These are phyloP conservation scores for Letharia lupina DNA, from an alignment of 495 filamentous ascomycete species.

Conservation along the genomic window DNA sequence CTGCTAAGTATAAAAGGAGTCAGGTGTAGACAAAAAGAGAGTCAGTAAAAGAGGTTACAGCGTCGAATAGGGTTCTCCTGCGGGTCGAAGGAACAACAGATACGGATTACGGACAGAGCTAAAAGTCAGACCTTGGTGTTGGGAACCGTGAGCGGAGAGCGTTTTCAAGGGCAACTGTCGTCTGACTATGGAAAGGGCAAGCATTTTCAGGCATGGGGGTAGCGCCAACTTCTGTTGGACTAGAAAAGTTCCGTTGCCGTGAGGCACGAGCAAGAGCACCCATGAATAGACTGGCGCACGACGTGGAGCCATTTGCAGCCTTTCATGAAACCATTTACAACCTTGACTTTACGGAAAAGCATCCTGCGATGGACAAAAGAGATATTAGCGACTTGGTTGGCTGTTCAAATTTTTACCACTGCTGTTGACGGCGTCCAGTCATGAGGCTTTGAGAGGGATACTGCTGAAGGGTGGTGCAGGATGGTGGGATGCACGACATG, in stretches of 20 bases:
- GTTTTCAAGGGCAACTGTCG: not conserved
- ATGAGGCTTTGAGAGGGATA: not conserved
- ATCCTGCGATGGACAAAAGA: not conserved
- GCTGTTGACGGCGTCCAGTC: too few species aligned
- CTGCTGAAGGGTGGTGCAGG: not conserved
- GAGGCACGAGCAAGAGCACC: not conserved
- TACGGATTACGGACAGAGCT: not conserved
- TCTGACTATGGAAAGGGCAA: not conserved
- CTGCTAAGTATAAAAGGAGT: not conserved
- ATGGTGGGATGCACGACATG: not conserved
- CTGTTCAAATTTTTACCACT: not conserved
- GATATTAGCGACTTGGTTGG: not conserved
- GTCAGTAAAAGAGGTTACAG: not conserved
- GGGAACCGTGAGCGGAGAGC: not conserved
- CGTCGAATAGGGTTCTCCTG: not conserved
- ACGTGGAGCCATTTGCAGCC: not conserved
- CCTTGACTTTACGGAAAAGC: not conserved
- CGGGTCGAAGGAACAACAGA: not conserved
- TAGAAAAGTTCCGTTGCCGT: not conserved
- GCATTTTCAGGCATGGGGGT: not conserved
- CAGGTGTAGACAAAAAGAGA: not conserved
- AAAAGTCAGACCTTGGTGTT: not conserved
- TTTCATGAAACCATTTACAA: not conserved
- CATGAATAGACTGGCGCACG: not conserved
- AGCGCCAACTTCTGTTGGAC: not conserved